Percentiles rank a stretch among this genome's conserved stretches.
Conservation (phyloP, 2,329 filamentous ascomycete genomes). For the Hymenoscyphus fructigenus region DNA sequence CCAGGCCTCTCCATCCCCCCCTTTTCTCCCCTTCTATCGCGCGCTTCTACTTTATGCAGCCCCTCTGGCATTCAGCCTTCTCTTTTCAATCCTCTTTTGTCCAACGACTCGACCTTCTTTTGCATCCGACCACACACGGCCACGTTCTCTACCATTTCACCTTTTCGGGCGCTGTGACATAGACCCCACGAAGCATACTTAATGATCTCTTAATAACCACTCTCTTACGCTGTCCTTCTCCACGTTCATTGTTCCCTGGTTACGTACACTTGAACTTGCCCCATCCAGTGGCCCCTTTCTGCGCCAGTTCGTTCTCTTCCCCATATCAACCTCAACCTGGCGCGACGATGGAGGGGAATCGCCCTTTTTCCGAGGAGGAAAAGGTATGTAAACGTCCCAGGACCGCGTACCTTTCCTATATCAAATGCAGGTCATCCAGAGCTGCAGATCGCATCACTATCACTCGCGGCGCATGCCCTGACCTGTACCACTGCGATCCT, state of each 20-base stretch:
- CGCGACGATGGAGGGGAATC: conserved; percentile 26
- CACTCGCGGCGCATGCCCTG: conserved; percentile 21
- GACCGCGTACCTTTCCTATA: not conserved
- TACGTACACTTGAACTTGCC: conserved; percentile 14
- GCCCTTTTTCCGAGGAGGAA: conserved; percentile 33
- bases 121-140: conserved; percentile 18
- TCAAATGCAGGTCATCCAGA: conserved; percentile 5
- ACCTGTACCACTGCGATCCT: conserved; percentile 15
- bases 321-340: conserved; percentile 2
- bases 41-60: conserved; percentile 11
- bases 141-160: conserved; percentile 11
- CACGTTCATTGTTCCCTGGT: conserved; percentile 19
- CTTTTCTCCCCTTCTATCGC: conserved; percentile 9
- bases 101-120: conserved; percentile 26
- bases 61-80: conserved; percentile 22
- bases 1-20: not conserved
- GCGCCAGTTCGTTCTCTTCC: conserved; percentile 14
- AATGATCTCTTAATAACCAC: conserved; percentile 28
- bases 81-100: conserved; percentile 14
- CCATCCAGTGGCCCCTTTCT: conserved; percentile 12
- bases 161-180: conserved; percentile 20
- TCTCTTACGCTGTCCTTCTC: conserved; percentile 16
- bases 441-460: conserved; percentile 18
- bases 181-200: conserved; percentile 25
- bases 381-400: conserved; percentile 32